phyloP scores from a whole-genome alignment of 306 rosid genomes.

The Benincasa hispida region DNA sequence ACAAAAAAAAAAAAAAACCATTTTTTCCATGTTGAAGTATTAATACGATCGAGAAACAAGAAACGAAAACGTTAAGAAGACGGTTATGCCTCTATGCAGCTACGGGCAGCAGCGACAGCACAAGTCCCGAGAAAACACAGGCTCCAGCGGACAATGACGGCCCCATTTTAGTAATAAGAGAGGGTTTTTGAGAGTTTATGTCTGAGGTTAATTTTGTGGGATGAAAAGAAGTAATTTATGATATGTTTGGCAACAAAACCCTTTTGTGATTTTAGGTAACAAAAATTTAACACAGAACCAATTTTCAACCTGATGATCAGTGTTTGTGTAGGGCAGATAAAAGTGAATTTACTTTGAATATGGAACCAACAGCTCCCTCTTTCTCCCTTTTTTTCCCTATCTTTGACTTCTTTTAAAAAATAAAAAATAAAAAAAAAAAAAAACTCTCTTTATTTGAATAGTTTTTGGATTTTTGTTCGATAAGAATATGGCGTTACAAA shows the following conservation, averaged over 20 bases:
- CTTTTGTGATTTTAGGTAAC: neutral
- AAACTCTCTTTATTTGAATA: neutral
- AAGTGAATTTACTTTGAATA: neutral
- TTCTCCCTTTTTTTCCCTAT: neutral
- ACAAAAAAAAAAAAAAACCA: no score
- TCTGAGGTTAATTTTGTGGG: neutral
- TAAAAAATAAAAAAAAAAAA: no score
- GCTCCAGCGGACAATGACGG: conserved; percentile 59
- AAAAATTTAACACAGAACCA: neutral
- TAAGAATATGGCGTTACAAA: neutral
- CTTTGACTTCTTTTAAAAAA: neutral
- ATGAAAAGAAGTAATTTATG: neutral
- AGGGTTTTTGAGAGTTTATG: neutral
- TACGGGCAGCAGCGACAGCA: neutral
- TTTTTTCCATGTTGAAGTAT: no score
- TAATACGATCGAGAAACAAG: no score
- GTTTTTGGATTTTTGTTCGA: neutral
- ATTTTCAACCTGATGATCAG: neutral
- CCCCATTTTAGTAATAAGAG: conserved; percentile 48
- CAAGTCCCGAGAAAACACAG: conserved; percentile 33
- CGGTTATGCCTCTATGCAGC: conserved; percentile 21
- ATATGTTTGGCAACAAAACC: neutral
- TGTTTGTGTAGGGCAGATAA: neutral
- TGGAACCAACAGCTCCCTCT: neutral
- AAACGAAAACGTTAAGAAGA: neutral